Evolutionary conservation across 345 rosid genomes (phyloP).

Genomic region (Cochlearia excelsa): DNA sequence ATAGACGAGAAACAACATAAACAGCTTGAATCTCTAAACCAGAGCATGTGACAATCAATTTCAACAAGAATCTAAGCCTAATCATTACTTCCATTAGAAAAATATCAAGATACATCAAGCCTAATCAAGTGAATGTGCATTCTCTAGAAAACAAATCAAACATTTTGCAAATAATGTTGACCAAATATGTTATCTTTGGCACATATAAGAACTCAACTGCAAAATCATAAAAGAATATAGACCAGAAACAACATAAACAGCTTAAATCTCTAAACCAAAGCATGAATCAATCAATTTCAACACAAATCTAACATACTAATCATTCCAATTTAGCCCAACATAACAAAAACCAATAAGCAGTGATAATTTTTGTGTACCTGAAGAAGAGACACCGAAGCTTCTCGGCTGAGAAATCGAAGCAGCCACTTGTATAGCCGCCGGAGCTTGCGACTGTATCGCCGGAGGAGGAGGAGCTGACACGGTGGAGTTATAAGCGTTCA

Average conservation of each 20-base stretch:
- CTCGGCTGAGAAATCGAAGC: constrained; percentile 18
- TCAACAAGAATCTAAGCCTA: constrained; percentile 8
- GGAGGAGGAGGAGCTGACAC: constrained; percentile 22
- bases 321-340: not conserved
- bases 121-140: not conserved
- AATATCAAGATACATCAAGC: not conserved
- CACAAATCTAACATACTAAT: not conserved
- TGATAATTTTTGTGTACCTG: constrained; percentile 16
- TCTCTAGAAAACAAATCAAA: not conserved
- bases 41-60: not conserved
- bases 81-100: not conserved
- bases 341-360: not conserved
- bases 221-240: not conserved
- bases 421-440: constrained; percentile 1
- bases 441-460: not conserved
- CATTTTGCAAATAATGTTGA: not conserved
- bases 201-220: not conserved
- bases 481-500: constrained; percentile 67
- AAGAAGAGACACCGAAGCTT: constrained; percentile 16
- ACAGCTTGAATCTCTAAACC: not conserved
- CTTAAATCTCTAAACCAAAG: not conserved
- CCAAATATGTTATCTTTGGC: not conserved
- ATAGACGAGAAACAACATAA: not conserved
- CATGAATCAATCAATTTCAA: not conserved
- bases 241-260: not conserved